Evolutionary conservation across 495 filamentous ascomycete species (phyloP).

Genomic region (Penicillium cataractarum): DNA sequence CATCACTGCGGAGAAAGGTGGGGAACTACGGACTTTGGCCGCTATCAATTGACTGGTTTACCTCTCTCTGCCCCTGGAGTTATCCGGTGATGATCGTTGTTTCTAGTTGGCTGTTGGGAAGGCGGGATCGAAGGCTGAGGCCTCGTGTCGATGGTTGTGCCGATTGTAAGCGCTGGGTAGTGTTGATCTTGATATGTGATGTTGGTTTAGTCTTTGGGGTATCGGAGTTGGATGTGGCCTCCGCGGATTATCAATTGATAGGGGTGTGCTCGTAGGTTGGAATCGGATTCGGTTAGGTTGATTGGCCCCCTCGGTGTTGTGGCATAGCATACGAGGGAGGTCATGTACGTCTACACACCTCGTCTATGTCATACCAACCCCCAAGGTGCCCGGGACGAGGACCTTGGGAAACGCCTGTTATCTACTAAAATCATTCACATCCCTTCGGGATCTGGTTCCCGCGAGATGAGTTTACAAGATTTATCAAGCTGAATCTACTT

Average conservation of each 20-base stretch:
- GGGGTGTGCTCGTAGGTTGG: background rate
- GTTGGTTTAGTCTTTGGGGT: too few species aligned
- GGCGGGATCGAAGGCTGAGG: background rate
- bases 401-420: slow-evolving; percentile 22
- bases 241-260: background rate
- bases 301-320: background rate
- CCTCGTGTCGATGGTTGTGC: background rate
- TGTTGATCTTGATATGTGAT: background rate
- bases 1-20: slow-evolving; percentile 8
- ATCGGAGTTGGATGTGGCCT: background rate
- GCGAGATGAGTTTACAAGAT: background rate
- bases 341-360: background rate
- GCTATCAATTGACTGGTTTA: background rate
- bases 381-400: slow-evolving; percentile 28
- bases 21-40: slow-evolving; percentile 11
- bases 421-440: slow-evolving; percentile 14
- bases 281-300: background rate
- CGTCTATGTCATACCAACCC: background rate
- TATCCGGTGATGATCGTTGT: background rate
- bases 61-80: background rate
- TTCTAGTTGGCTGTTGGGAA: too few species aligned
- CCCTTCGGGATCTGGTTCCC: background rate
- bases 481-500: too few species aligned
- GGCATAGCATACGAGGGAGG: background rate
- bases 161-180: background rate